Base-by-base conservation (phyloP, 306 rosid species). In the Rubus idaeus region DNA sequence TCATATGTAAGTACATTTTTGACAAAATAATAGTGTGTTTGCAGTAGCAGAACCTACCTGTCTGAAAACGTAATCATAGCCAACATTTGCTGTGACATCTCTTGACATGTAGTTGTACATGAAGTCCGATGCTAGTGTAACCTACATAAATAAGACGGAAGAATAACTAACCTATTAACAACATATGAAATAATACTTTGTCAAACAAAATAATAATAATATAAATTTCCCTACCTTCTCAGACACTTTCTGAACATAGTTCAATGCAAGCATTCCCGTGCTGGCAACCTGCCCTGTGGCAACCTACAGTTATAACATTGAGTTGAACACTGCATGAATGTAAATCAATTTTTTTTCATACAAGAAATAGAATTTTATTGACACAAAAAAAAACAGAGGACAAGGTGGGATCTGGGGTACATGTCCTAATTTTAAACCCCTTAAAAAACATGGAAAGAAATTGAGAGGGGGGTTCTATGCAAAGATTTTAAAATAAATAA, bases 271-370 rank as follows among this genome's bases (percentile, higher is more conserved):
- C 93, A 91, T 86, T 83, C 98, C 97, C 46, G 96, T 91, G 89
- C 96, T 91, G 64, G 97, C 97, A 83, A 91, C 89, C 83, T 94
- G 98, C 57, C 94, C 95, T 10, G 97, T 89, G 80, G 93, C 97
- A 88, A 91, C 96, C 97, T 94, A 84, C 70, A 86, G 52, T 76
- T 26, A 63, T 5, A 52, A 69, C 74, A 47, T 66, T 23, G 42
- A 69, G 41, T 66, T 23, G 42, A 69, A 21, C 56, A 75, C 20
- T 5, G 5, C 53, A n/a, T 9, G 42, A 14, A 46, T 46, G 39
- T 16, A 41, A 2, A 18, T 8, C 2, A 56, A 18, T 0, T n/a
- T 56, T 14, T 56, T 56, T 56, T n/a, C 35, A 30, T 3, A 18
- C 20, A n/a, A 20, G 5, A n/a, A 20, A 8, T 5, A 56, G 12